Evolutionary conservation across 2,329 filamentous ascomycete genomes (phyloP), one percentile per base, ranked within the genome.

Genomic region (Metarhizium album): DNA sequence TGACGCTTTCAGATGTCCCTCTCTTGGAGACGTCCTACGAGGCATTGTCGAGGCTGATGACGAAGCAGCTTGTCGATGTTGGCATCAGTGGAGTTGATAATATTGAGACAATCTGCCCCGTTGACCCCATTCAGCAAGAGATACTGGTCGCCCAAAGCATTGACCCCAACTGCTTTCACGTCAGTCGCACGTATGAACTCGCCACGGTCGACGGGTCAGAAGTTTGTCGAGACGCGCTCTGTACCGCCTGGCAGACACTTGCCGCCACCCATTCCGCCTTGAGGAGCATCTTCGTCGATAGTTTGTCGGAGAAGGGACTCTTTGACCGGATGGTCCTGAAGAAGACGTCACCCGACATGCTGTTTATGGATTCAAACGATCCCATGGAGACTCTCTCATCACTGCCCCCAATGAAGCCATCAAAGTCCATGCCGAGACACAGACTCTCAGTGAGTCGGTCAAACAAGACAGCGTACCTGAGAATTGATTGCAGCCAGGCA

Each of bases 271-370:
- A 78, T 46, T 59, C 70, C 0, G 67, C 73, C 2, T 57, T 79
- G 40, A 62, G 75, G 40, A 78, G 75, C 3, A 65, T 78, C 18
- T 79, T 79, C 52, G 72, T 71, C 42, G 74, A 76, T 45, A 75
- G 74, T 33, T 65, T 75, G 13, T 71, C 73, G 11, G 67, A 71
- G 37, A 67, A 72, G 5, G 72, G 73, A 0, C 60, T 78, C 0
- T 78, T 73, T 51, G 74, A 78, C 51, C 73, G 72, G 55, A 66
- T 78, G 11, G 62, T 79, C 5, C 59, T 79, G 2, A 67, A 68
- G 8, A 69, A 67, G 45, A 66, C 68, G 16, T 76, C 74, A 0
- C 74, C 76, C 0, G 70, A 66, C 35, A 78, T 79, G 70, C 63
- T 79, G 4, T 79, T 78, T 49, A 69, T 79, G 43, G 76, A 79